Evolutionary conservation across 352 stramenopile species (phyloP), one percentile per base, ranked within the genome.

Genomic region (Phytophthora pini): DNA sequence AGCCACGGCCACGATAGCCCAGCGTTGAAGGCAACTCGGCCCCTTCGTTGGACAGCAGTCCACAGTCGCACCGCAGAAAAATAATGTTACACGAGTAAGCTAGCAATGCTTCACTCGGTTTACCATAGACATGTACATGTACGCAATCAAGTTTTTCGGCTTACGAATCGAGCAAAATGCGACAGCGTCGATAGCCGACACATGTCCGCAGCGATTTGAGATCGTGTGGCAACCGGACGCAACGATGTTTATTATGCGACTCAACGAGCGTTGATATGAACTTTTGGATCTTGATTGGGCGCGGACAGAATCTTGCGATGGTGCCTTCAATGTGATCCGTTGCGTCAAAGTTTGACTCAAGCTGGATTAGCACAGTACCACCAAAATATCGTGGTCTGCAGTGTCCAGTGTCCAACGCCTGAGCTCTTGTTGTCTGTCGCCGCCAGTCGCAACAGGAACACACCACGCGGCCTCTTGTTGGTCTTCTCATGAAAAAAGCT

Each of bases 111-210:
- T 26, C 24, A 26, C 24, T 26, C 4, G 24, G 24, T 26, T 26
- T 26, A 26, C 24, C 24, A 26, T 26, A 26, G 24, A 1, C 24
- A 26, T 2, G 31, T 36, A 13, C 9, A 36, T 31, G 5, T 67
- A 52, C 61, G 61, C 56, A 68, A 69, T 57, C 61, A 13, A 43
- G 38, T 10, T 20, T 20, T 43, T 22, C 17, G 5, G 38, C 13
- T 43, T 67, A 51, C 61, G 61, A 56, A 69, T 57, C 61, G 61
- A 45, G 15, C 38, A 50, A 31, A 51, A 69, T 64, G 61, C 54
- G 61, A 69, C 46, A 54, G 38, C 45, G 45, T 24, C 61, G 61
- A 64, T 58, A 69, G 61, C 53, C 54, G 45, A 65, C 61, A 65
- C 53, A 65, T 58, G 54, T 49, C 22, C n/a, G 46, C 13, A 5